These are phyloP conservation scores for Leptographium procerum DNA, from an alignment of 2,329 filamentous ascomycete genomes.

Conservation along the genomic window DNA sequence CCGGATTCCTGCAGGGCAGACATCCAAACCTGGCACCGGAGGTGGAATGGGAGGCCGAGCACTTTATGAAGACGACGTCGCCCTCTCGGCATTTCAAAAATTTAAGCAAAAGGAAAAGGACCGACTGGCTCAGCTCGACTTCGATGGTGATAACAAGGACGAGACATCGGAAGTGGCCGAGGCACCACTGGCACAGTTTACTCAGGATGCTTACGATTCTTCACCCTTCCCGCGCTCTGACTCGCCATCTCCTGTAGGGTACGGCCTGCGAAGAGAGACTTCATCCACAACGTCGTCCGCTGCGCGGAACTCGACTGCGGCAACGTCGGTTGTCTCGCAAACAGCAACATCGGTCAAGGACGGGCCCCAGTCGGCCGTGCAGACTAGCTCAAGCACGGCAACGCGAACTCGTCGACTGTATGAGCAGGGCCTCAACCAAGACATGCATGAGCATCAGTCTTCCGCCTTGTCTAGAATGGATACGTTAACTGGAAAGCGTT, in stretches of 20 bases:
- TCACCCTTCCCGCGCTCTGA: conserved; percentile 28
- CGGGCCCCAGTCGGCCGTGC: conserved; percentile 10
- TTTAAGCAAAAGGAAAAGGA: conserved; percentile 52
- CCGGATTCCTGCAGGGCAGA: conserved; percentile 53
- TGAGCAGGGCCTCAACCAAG: conserved; percentile 68
- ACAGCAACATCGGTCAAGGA: conserved; percentile 38
- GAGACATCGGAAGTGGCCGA: conserved; percentile 17
- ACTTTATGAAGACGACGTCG: conserved; percentile 80
- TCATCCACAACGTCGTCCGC: conserved; percentile 73
- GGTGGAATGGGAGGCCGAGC: conserved; percentile 53
- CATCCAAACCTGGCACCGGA: conserved; percentile 29
- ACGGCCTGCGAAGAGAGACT: conserved; percentile 69
- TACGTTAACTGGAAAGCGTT: conserved; percentile 56
- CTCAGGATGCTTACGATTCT: conserved; percentile 27
- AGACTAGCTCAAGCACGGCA: conserved; percentile 24
- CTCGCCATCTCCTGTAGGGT: conserved; percentile 49
- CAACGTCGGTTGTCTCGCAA: conserved; percentile 79
- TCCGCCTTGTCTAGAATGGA: conserved; percentile 71
- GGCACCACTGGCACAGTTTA: neutral
- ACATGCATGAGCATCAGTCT: conserved; percentile 68
- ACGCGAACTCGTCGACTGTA: conserved; percentile 68
- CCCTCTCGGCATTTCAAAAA: conserved; percentile 72
- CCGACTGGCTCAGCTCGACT: conserved; percentile 21
- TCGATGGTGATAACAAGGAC: neutral
- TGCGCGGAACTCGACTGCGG: conserved; percentile 70